Base-by-base conservation (phyloP, 306 rosid genomes). In the Astragalus membranaceus region DNA sequence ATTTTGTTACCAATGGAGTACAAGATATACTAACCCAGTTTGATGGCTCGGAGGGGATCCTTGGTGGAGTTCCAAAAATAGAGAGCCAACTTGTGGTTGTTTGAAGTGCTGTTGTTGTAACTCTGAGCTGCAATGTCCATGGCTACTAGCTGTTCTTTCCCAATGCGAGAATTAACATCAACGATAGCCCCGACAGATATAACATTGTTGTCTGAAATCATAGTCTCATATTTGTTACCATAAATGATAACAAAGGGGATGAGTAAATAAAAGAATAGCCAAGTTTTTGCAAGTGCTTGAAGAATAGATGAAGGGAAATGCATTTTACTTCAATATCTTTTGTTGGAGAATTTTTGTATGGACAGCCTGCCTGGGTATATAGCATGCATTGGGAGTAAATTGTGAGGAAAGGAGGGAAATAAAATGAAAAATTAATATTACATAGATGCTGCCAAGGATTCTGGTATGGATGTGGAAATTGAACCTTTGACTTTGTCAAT, bases 71-170 rank as follows among this genome's bases (percentile, higher is more conserved):
- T 36, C 8, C 0, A 50, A 54, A 78, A 54, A 63, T 81, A 16
- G 52, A 84, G 81, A 72, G 72, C 69, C 12, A 84, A 2, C 58
- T 84, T 75, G 66, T 67, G 64, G 32, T 65, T 68, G 56, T 67
- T 78, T 48, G 85, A 78, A 36, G 13, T 67, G 37, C 2, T 70
- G 13, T 81, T 70, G 13, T 84, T 81, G 73, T 78, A 78, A 8
- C 57, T 71, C 37, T 16, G 77, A 54, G 66, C 75, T 67, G 75
- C 85, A 62, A 81, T 66, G 20, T 75, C 75, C 88, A 84, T 67
- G 9, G 83, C 88, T 11, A 61, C 46, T 72, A 56, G 70, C 79
- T 81, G 85, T 72, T 84, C 88, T 81, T 84, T 81, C 47, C 88
- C 88, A 30, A 56, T 64, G 6, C 81, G 85, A 61, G 85, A 70